Percentiles rank a stretch among this genome's conserved stretches.
These are phyloP conservation scores for Pseudozyma hubeiensis DNA, from an alignment of 1,284 basidiomycete species.

Conservation along the genomic window DNA sequence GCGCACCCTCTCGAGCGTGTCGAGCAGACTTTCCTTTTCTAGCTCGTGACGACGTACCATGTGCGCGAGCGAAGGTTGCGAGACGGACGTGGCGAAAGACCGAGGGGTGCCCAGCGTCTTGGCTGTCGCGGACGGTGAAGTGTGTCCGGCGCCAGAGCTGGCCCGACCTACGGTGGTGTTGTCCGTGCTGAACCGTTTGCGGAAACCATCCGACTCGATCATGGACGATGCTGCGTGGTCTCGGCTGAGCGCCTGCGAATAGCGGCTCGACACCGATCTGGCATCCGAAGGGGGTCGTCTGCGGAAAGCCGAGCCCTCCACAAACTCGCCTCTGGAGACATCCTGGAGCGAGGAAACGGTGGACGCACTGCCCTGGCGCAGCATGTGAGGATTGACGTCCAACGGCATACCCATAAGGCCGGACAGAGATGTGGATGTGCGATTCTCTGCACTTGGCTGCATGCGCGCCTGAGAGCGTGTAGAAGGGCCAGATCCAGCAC, in stretches of 20 bases:
- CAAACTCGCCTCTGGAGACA: constrained; percentile 6
- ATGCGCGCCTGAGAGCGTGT: constrained; percentile 16
- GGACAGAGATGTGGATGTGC: constrained; percentile 42
- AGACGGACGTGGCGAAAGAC: constrained; percentile 43
- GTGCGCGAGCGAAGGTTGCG: constrained; percentile 44
- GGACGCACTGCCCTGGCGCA: constrained; percentile 39
- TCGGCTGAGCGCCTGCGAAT: constrained; percentile 38
- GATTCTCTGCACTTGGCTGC: constrained; percentile 19
- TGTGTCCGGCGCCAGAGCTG: constrained; percentile 54
- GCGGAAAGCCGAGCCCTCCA: constrained; percentile 13
- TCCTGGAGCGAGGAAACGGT: constrained; percentile 30
- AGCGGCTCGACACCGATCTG: constrained; percentile 42
- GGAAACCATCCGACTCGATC: constrained; percentile 27
- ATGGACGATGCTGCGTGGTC: constrained; percentile 34
- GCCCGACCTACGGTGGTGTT: constrained; percentile 43
- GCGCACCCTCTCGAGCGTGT: constrained; percentile 51
- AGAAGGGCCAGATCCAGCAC: neutral
- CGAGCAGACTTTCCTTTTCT: constrained; percentile 58
- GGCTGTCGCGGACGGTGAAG: constrained; percentile 55
- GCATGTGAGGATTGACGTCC: constrained; percentile 36
- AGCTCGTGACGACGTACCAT: constrained; percentile 57
- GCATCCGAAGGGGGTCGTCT: constrained; percentile 38
- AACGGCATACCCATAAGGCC: constrained; percentile 53
- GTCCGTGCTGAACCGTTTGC: constrained; percentile 47
- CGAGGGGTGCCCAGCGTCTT: constrained; percentile 59